phyloP scores from a whole-genome alignment of 192 early-diverging fungal genomes.

The Linderina pennispora region DNA sequence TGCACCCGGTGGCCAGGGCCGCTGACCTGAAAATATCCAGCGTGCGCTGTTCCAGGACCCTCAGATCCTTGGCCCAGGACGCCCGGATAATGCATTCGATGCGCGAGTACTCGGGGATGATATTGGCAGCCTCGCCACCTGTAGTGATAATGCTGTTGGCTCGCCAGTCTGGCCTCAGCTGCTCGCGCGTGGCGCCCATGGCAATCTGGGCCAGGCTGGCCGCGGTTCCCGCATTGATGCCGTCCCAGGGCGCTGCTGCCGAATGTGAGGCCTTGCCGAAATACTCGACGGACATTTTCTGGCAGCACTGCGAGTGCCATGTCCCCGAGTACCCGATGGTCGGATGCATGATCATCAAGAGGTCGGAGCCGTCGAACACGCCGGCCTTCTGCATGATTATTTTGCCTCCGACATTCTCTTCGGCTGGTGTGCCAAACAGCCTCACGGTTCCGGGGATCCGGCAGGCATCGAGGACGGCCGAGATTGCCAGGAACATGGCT shows the following conservation, averaged over 20 bases:
- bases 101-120: too few species aligned
- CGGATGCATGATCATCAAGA: conserved; percentile 80
- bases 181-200: too few species aligned
- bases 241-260: conserved; percentile 55
- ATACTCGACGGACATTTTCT: conserved; percentile 51
- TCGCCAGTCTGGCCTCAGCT: too few species aligned
- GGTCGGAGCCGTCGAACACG: conserved; percentile 63
- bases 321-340: conserved; percentile 43
- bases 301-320: conserved; percentile 44
- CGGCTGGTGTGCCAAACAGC: conserved; percentile 73
- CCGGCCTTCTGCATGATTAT: conserved; percentile 60
- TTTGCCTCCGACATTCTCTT: conserved; percentile 68
- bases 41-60: too few species aligned
- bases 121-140: too few species aligned
- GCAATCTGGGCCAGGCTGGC: conserved; percentile 56
- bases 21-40: too few species aligned
- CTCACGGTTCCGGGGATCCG: conserved; percentile 51
- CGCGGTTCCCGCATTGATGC: conserved; percentile 78
- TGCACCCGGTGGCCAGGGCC: too few species aligned
- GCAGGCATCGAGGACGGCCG: conserved; percentile 32
- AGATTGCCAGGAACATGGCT: conserved; percentile 53
- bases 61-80: too few species aligned
- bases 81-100: too few species aligned
- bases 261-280: conserved; percentile 72
- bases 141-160: too few species aligned